Evolutionary conservation across 2,329 filamentous ascomycete genomes (phyloP), one percentile per base, ranked within the genome.

Genomic region (Chrysosporium keratinophilum): DNA sequence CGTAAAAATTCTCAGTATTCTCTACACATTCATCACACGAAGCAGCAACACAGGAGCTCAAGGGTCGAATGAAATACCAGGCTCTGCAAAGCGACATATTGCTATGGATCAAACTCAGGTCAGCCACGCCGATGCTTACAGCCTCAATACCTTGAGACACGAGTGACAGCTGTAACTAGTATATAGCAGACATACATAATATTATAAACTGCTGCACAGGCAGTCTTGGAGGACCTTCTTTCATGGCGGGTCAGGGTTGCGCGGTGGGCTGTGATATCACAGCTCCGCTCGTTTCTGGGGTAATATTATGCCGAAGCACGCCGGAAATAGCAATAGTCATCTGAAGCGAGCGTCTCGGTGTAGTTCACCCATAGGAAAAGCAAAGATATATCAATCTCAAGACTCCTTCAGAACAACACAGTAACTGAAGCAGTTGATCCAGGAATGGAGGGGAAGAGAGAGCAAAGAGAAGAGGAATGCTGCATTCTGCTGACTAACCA

Each of bases 41-140:
- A 20, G 9, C 34, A 49, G 28, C 19, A 47, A n/a, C n/a, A 35
- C 10, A 19, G 2, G 55, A 55, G 19, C 39, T 63, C 58, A 53
- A 54, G 41, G 57, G 34, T 48, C 85, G 39, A 35, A 20, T 28
- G 17, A 51, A 7, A 54, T 69, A 71, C 69, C 63, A 50, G 87
- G 87, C 66, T 91, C 87, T 57, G 86, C 83, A 64, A 91, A 85
- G 64, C 87, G 79, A 65, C 85, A 87, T 72, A 88, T 78, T 66
- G 85, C 86, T 88, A 60, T 35, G 55, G 60, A 55, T 55, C 50
- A 48, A 20, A 47, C 31, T 46, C 31, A 44, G 42, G 10, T 14
- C 14, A 34, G 23, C 17, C 10, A 40, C 15, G 12, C 5, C 2
- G 14, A 41, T 41, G 7, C 17, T 41, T 2, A n/a, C 20, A 10